Evolutionary conservation across 1,139 yeast genomes (phyloP), one percentile per base, ranked within the genome.

Genomic region (Magnusiomyces clavatus): DNA sequence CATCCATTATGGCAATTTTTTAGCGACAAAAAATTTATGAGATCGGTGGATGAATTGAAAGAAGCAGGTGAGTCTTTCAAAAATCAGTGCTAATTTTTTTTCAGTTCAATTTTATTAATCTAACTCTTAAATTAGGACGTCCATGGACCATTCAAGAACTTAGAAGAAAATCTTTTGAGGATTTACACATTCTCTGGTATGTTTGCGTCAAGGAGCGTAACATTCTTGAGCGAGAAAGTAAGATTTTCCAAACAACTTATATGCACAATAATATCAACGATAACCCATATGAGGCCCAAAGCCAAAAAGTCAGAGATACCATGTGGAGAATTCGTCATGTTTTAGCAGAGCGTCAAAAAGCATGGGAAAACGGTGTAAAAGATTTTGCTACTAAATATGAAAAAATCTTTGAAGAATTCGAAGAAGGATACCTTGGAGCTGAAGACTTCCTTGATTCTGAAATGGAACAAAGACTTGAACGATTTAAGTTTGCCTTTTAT

Each of bases 1-100:
- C 98, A 92, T 69, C 97, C 98, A 40, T 75, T 92, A 58, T 92
- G 97, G 97, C 94, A 86, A 61, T 92, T 92, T 68, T 92, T 92
- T 72, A 76, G 83, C 47, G 75, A 78, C 56, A 61, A 64, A 54
- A 72, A 76, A 60, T 80, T 82, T 58, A 71, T 84, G 57, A 77
- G 97, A 60, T 69, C 74, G 1, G 66, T 76, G 1, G 78, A 74
- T 3, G 90, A 85, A 20, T 64, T 88, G 43, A 74, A 74, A 50
- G 76, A 77, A 54, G 68, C 73, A 35, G 56, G 56, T 48, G 45
- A 45, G 55, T 54, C n/a, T 39, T 43, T 10, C 42, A 13, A 20
- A 29, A 34, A 24, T 20, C 31, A 31, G 14, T 19, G 2, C 13
- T 31, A 16, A 1, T 5, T 29, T 48, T 24, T 19, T 37, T 10